A percentile compares a stretch with the other conserved stretches of the same genome.
Conservation (phyloP, 495 filamentous ascomycete genomes). For the Trypethelium eluteriae region DNA sequence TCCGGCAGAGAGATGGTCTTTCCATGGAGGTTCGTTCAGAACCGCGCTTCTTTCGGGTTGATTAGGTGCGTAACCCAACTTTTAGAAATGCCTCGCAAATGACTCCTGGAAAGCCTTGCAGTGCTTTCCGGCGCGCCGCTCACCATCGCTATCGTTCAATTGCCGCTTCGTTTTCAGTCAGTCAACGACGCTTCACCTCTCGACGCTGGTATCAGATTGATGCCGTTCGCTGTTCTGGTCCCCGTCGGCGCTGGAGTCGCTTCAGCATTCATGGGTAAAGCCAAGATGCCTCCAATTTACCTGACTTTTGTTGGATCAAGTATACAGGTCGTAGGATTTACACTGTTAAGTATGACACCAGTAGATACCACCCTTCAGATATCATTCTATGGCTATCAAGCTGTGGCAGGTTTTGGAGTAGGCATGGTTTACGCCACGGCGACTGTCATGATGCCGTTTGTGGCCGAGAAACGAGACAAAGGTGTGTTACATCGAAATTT, state of each 20-base stretch:
- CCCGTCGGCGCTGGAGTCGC: not conserved
- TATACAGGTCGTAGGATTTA: not conserved
- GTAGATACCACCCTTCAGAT: not conserved
- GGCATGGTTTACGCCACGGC: not conserved
- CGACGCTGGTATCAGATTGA: not conserved
- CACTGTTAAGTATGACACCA: conserved; percentile 1
- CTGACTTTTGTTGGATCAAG: not conserved
- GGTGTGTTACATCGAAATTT: not conserved
- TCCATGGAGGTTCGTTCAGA: conserved; percentile 20
- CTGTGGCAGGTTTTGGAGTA: not conserved
- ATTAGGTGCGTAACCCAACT: conserved; percentile 15
- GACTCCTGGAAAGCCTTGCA: not conserved
- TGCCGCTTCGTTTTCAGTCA: conserved; percentile 1
- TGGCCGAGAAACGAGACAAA: conserved; percentile 1
- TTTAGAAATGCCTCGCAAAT: not conserved
- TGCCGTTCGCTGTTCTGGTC: not conserved
- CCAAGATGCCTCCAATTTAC: not conserved
- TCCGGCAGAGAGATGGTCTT: conserved; percentile 13
- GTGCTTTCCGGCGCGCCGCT: not conserved
- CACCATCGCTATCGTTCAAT: not conserved
- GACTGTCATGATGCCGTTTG: conserved; percentile 5
- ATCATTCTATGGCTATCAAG: conserved; percentile 1
- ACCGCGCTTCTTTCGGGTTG: conserved; percentile 12
- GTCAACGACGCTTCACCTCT: conserved; percentile 2
- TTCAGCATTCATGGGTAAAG: not conserved